These are phyloP conservation scores for Phialocephala subalpina DNA, from an alignment of 2,329 filamentous ascomycete species.

Conservation along the genomic window DNA sequence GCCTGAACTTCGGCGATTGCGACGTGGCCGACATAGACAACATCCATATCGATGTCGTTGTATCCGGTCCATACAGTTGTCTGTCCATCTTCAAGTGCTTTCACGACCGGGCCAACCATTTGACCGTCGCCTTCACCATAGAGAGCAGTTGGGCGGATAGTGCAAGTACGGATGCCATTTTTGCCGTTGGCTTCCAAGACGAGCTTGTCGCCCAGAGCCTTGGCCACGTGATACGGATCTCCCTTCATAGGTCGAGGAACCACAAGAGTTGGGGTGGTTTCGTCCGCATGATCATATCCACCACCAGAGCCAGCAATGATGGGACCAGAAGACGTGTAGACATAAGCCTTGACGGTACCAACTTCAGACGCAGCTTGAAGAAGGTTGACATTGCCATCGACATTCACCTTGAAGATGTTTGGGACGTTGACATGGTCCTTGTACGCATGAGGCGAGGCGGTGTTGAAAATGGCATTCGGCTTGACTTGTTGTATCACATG, in stretches of 20 bases:
- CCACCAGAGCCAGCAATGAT: slow-evolving; percentile 32
- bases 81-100: slow-evolving; percentile 55
- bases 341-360: slow-evolving; percentile 52
- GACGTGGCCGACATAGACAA: slow-evolving; percentile 45
- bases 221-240: slow-evolving; percentile 36
- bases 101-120: slow-evolving; percentile 46
- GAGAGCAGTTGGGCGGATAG: slow-evolving; percentile 59
- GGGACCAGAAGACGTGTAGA: slow-evolving; percentile 36
- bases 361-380: slow-evolving; percentile 54
- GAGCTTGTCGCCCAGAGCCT: slow-evolving; percentile 36
- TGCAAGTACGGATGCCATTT: slow-evolving; percentile 55
- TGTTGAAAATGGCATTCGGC: slow-evolving; percentile 58
- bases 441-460: slow-evolving; percentile 53
- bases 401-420: slow-evolving; percentile 52
- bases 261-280: slow-evolving; percentile 33
- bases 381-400: slow-evolving; percentile 57
- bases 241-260: slow-evolving; percentile 29
- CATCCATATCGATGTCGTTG: slow-evolving; percentile 57
- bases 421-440: slow-evolving; percentile 33
- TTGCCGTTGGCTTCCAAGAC: slow-evolving; percentile 38
- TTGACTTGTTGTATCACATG: slow-evolving; percentile 51
- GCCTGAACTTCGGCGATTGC: slow-evolving; percentile 52
- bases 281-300: slow-evolving; percentile 35
- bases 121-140: slow-evolving; percentile 55
- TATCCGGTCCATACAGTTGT: slow-evolving; percentile 59